Evolutionary conservation across 495 filamentous ascomycete species (phyloP), one percentile per base, ranked within the genome.

Genomic region (Oleoguttula mirabilis): DNA sequence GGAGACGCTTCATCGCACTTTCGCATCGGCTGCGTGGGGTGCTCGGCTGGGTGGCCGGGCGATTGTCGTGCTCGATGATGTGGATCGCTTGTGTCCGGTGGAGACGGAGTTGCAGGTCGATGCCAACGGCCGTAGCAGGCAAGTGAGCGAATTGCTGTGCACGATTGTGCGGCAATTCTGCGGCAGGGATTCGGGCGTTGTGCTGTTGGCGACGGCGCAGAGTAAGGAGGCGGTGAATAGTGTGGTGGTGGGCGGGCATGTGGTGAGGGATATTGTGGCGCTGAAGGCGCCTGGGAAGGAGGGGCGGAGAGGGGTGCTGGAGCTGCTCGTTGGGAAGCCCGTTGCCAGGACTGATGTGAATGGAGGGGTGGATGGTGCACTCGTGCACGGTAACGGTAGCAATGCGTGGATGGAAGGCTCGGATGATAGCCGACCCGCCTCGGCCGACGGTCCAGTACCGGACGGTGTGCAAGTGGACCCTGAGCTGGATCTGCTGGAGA

Each of bases 51-150:
- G 84, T 30, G 88, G 90, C 4, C 77, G 74, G 44, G 71, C 88
- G 0, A 52, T 95, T 3, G 77, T 98, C 11, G 74, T 98, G 30
- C 66, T 98, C 2, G 90, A 98, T 55, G 90, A 98, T 48, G 67
- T 98, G 8, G 92, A 98, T 57, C 81, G 80, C 47, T 65, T 98
- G 8, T 95, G 90, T 56, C 87, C 88, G 0, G 77, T 76, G 0
- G 90, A 96, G 61, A 94, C 85, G 0, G 90, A 96, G 57, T 66
- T 94, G 21, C 82, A 93, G 61, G 84, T 92, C 6, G 87, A 84
- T 40, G 81, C 78, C 31, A 87, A 98, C 51, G 94, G 95, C 50
- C 79, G 92, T 21, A 94, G 86, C 51, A 73, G 84, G 3, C 92
- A 95, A 48, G 77, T 94, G 45, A 94, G 88, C 57, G 90, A 96